Conservation (phyloP, 2,329 filamentous ascomycete genomes). For the Stagonosporopsis chrysanthemi region DNA sequence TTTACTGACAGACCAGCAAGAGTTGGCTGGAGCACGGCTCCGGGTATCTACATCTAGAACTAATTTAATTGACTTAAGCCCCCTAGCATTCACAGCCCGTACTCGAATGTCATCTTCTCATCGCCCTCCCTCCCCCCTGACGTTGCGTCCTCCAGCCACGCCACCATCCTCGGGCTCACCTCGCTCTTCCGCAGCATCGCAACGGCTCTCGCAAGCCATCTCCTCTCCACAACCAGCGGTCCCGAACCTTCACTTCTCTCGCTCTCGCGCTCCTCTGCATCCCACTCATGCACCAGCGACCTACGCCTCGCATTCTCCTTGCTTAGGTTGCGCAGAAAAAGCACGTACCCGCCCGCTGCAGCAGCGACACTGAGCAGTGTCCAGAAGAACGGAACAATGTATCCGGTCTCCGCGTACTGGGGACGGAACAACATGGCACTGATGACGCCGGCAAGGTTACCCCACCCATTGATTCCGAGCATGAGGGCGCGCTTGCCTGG, state of each 20-base stretch:
- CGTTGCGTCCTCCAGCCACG: conserved; percentile 46
- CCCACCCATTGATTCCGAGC: conserved; percentile 64
- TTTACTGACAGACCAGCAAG: no score
- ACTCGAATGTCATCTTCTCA: conserved; percentile 57
- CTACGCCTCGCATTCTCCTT: conserved; percentile 50
- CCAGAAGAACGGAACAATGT: conserved; percentile 54
- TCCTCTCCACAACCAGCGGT: conserved; percentile 35
- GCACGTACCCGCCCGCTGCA: conserved; percentile 52
- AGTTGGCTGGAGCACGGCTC: not conserved
- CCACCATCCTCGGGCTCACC: conserved; percentile 26
- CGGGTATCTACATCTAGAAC: not conserved
- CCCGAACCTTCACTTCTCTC: conserved; percentile 40
- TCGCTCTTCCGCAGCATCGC: conserved; percentile 22
- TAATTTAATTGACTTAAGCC: not conserved
- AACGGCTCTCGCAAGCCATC: conserved; percentile 11
- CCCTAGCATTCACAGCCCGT: conserved; percentile 40
- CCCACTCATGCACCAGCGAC: conserved; percentile 43
- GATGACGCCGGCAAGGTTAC: conserved; percentile 58
- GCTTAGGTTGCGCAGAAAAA: conserved; percentile 49
- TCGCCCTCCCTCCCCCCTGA: conserved; percentile 51
- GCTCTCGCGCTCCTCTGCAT: conserved; percentile 51
- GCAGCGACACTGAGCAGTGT: conserved; percentile 51
- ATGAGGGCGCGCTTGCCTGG: conserved; percentile 62
- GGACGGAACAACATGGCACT: conserved; percentile 55
- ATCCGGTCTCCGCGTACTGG: conserved; percentile 48